These are phyloP conservation scores for Aristolochia contorta DNA, from an alignment of 164 flowering plant genomes.

Conservation along the genomic window DNA sequence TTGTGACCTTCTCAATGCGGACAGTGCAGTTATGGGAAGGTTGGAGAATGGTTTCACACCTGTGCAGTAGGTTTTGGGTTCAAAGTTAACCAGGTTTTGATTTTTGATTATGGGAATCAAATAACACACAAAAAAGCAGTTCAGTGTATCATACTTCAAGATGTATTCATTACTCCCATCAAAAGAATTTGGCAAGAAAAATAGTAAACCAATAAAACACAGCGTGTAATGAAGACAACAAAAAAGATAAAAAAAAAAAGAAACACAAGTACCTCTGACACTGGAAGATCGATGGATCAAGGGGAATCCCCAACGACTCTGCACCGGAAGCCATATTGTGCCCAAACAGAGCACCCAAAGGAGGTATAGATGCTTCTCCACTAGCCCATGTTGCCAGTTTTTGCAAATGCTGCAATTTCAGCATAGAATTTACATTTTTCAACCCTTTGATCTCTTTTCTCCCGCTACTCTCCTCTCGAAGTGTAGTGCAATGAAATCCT, in stretches of 20 bases:
- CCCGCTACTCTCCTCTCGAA: conserved; percentile 27
- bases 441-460: conserved; percentile 16
- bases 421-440: conserved; percentile 21
- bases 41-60: conserved; percentile 75
- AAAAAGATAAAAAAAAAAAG: background rate
- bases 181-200: too few species aligned
- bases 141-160: too few species aligned
- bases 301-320: conserved; percentile 32
- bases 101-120: too few species aligned
- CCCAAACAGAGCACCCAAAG: conserved; percentile 55
- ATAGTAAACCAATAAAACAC: background rate
- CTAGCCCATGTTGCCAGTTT: conserved; percentile 51
- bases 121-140: too few species aligned
- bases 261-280: conserved; percentile 42
- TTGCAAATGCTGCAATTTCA: conserved; percentile 53
- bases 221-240: background rate
- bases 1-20: conserved; percentile 44
- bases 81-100: too few species aligned
- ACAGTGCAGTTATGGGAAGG: conserved; percentile 70
- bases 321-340: conserved; percentile 33
- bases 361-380: conserved; percentile 39
- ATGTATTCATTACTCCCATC: too few species aligned
- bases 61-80: conserved; percentile 14
- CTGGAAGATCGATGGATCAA: conserved; percentile 38
- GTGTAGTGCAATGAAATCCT: conserved; percentile 12